Evolutionary conservation across 2,329 filamentous ascomycete genomes (phyloP), one percentile per base, ranked within the genome.

Genomic region (Monosporascus sp.): DNA sequence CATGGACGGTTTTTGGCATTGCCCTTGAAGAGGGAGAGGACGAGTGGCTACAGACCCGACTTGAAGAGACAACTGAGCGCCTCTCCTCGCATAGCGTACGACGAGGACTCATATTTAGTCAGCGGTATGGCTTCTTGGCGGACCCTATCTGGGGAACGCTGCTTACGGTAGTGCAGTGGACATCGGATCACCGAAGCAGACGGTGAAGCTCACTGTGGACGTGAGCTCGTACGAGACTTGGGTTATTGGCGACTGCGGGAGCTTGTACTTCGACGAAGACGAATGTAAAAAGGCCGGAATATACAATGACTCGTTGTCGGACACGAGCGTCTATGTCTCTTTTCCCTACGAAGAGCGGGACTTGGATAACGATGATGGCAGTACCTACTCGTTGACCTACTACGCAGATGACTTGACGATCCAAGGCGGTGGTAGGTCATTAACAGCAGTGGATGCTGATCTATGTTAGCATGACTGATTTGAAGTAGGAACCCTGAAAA

Each of bases 401-500:
- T 37, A 31, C 17, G 40, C 50, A 24, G 50, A 52, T 35, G 50
- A 52, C 22, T 46, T 48, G 16, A 52, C 50, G 3, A 52, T 52
- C 16, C 37, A 38, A 24, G 38, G 51, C 16, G 46, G 37, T 14
- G 37, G 45, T 49, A 52, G 26, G 51, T 44, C 37, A 14, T 8
- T n/a, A 14, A 35, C 31, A 14, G 9, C 27, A 5, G 31, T 14
- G 31, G 9, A 35, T 35, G 31, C 9, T 35, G 5, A 35, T 14
- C 31, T 35, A 35, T 35, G 4, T 17, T 26, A 31, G 17, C 20
- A 22, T 11, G 16, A 20, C 46, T 49, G 26, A 49, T 16, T 11
- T 49, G 26, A 35, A 17, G 40, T 24, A 52, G 50, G 37, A 22
- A 51, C 54, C 6, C 51, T 70, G 3, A 48, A 57, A 11, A 47